Base-by-base conservation (phyloP, 78 protist species). In the Dictyostelium purpureum region DNA sequence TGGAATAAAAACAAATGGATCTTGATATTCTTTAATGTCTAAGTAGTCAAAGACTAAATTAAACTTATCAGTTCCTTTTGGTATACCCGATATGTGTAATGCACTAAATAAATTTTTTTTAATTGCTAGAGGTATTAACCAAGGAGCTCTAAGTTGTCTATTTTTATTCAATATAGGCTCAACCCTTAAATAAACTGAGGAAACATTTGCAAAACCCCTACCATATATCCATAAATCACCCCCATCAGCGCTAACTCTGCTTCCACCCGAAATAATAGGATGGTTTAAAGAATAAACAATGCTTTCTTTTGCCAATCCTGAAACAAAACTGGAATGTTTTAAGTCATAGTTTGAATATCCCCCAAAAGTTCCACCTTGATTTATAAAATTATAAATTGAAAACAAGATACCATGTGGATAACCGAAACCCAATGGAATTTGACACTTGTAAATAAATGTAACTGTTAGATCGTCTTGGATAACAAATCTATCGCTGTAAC, bases 341-440 rank as follows among this genome's bases (percentile, higher is more conserved):
- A 63, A 63, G 18, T 12, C 71, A 1, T 4, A 6, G 5, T 35
- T 12, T 16, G 71, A 56, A 19, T 35, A 33, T 33, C 71, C 69
- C 37, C 73, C 73, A 28, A 40, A 38, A 51, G 35, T 49, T 4
- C 76, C 47, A 37, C 45, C 47, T 35, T 79, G 63, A 79, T 79
- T 73, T 26, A 65, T 19, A 2, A 61, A 42, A 18, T 77, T 77
- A 65, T 65, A 47, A 11, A 79, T 49, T 31, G 69, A 28, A 16
- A 65, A 0, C 2, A 66, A 19, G 12, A 66, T 2, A 14, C 31
- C 35, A 40, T 49, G 28, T 35, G 61, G 73, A 35, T 43, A 63
- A 19, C 88, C 77, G 66, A 79, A 79, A 19, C 88, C 88, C 19
- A 38, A 69, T 42, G 88, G 88, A 2, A 79, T 0, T 4, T 12